Evolutionary conservation across 768 basidiomycete genomes (phyloP).

Genomic region (Russula ochroleuca): DNA sequence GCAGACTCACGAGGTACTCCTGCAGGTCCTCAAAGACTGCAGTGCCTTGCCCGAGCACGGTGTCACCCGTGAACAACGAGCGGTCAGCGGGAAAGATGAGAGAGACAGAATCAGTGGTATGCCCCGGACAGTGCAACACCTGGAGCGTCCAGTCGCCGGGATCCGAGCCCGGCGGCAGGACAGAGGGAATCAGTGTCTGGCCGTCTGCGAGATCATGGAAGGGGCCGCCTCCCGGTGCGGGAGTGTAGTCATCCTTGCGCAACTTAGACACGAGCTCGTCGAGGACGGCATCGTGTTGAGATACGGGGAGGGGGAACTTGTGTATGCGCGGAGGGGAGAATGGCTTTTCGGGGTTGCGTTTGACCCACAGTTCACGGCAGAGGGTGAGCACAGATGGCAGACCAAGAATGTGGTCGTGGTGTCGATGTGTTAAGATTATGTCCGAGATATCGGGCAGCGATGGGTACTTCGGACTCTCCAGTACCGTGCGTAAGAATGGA

Average conservation of each 20-base stretch:
- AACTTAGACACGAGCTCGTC: constrained; percentile 42
- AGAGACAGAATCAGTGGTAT: constrained; percentile 81
- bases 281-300: constrained; percentile 37
- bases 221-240: constrained; percentile 38
- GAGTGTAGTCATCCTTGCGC: constrained; percentile 44
- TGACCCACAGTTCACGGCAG: constrained; percentile 59
- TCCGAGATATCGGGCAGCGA: constrained; percentile 66
- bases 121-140: constrained; percentile 84
- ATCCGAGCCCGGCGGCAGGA: constrained; percentile 13
- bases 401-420: constrained; percentile 81
- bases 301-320: constrained; percentile 53
- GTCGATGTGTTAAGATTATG: constrained; percentile 89
- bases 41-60: constrained; percentile 85
- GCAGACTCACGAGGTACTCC: constrained; percentile 62
- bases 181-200: constrained; percentile 45
- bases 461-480: constrained; percentile 42
- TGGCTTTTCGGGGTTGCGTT: constrained; percentile 36
- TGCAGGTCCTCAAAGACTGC: constrained; percentile 83
- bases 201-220: constrained; percentile 59
- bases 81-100: constrained; percentile 64
- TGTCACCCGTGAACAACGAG: constrained; percentile 87
- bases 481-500: constrained; percentile 56
- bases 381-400: constrained; percentile 64
- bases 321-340: constrained; percentile 70
- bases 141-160: constrained; percentile 40